A percentile compares a stretch with the other conserved stretches of the same genome.
Conservation (phyloP, 805 yeast species). For the Nakazawaea sp. region DNA sequence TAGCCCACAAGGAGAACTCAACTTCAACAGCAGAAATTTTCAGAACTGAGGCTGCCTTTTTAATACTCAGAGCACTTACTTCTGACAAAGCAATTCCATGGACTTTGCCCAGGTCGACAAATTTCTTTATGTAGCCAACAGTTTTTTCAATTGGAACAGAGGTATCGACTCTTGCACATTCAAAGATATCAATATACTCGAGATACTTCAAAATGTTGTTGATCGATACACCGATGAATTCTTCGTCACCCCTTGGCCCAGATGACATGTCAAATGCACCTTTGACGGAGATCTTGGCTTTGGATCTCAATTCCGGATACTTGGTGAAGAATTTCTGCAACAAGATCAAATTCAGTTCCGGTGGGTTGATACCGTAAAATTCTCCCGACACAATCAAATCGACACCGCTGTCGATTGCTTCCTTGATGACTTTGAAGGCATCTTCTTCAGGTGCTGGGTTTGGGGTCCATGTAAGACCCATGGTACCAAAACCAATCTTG, state of each 20-base stretch:
- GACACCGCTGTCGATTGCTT: conserved; percentile 42
- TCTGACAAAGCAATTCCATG: conserved; percentile 74
- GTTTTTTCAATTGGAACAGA: conserved; percentile 52
- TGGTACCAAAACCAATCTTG: conserved; percentile 65
- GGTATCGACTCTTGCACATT: conserved; percentile 65
- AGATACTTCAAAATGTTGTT: conserved; percentile 32
- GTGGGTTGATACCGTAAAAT: conserved; percentile 54
- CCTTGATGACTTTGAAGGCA: conserved; percentile 47
- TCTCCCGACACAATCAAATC: conserved; percentile 68
- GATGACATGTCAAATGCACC: conserved; percentile 43
- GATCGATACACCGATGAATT: conserved; percentile 39
- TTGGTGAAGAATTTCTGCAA: conserved; percentile 50
- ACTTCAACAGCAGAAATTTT: conserved; percentile 69
- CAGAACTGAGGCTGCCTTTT: conserved; percentile 46
- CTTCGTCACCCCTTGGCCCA: conserved; percentile 44
- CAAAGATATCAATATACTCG: conserved; percentile 48
- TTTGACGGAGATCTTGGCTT: conserved; percentile 60
- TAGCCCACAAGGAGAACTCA: conserved; percentile 66
- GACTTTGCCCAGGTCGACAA: conserved; percentile 57
- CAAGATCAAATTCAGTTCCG: conserved; percentile 46
- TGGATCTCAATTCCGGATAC: conserved; percentile 47
- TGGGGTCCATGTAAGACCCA: conserved; percentile 73
- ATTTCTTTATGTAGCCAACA: conserved; percentile 47
- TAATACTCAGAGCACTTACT: conserved; percentile 54
- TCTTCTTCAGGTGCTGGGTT: conserved; percentile 45